Conservation (phyloP, 257 asterid species). For the Solanum raphanifolium region DNA sequence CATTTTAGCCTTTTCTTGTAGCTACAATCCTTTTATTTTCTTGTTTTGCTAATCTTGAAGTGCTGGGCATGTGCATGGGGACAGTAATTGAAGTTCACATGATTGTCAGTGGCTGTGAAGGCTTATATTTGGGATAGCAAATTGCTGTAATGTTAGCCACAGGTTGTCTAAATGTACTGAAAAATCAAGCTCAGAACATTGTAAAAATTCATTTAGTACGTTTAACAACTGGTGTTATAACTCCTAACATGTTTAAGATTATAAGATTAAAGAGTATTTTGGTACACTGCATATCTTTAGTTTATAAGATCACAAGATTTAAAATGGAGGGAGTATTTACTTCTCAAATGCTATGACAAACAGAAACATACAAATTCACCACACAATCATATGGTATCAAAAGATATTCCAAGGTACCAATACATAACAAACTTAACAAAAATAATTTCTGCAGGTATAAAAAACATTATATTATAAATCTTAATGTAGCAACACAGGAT, state of each 20-base stretch:
- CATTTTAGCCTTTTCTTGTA: not conserved
- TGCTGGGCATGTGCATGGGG: slow-evolving; percentile 17
- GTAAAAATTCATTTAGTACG: not conserved
- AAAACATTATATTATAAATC: not conserved
- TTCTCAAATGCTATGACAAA: not conserved
- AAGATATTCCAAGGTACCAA: not conserved
- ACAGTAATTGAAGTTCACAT: not conserved
- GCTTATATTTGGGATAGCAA: not conserved
- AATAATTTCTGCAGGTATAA: not conserved
- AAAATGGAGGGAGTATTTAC: not conserved
- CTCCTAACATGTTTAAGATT: too few relatives aligned
- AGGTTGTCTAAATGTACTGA: not conserved
- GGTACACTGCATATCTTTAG: too few relatives aligned
- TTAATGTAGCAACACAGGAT: not conserved
- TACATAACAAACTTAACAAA: not conserved
- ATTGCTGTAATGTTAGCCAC: not conserved
- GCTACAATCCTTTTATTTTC: not conserved
- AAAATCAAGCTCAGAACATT: not conserved
- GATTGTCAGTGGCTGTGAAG: not conserved
- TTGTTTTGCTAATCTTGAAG: not conserved
- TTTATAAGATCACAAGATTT: too few relatives aligned
- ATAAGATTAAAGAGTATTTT: too few relatives aligned
- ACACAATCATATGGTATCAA: not conserved
- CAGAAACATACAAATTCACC: not conserved
- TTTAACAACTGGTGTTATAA: not conserved